Evolutionary conservation across 2,329 filamentous ascomycete species (phyloP).

Genomic region (Phyllosticta citriasiana): DNA sequence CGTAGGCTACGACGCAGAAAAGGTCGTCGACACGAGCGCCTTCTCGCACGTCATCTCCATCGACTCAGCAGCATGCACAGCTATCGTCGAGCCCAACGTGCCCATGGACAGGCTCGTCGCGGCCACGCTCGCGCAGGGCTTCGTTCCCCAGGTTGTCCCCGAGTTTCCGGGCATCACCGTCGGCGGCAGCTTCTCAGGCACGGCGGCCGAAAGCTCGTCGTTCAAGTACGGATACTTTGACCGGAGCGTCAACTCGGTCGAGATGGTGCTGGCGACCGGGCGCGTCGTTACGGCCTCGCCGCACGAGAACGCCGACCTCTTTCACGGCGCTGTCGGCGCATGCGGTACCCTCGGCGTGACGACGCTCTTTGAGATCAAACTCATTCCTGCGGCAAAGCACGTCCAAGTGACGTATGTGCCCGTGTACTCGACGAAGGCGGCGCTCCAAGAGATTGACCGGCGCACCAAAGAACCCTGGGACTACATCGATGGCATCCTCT

Average conservation of each 20-base stretch:
- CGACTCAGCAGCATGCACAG: conserved; percentile 43
- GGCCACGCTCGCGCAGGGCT: conserved; percentile 44
- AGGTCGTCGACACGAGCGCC: conserved; percentile 56
- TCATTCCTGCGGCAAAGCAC: conserved; percentile 37
- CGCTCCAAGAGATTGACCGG: conserved; percentile 30
- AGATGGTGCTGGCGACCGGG: conserved; percentile 56
- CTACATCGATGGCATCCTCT: conserved; percentile 43
- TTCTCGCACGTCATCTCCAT: conserved; percentile 55
- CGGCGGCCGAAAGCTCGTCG: conserved; percentile 57
- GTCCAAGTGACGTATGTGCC: conserved; percentile 42
- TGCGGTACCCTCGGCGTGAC: conserved; percentile 59
- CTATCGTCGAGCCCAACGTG: conserved; percentile 60
- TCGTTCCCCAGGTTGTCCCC: conserved; percentile 59
- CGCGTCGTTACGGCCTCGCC: conserved; percentile 46
- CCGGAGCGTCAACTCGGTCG: conserved; percentile 49
- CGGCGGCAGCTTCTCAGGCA: conserved; percentile 58
- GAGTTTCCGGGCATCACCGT: conserved; percentile 65
- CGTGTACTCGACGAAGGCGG: conserved; percentile 31
- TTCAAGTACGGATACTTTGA: conserved; percentile 62
- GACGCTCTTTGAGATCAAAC: conserved; percentile 43
- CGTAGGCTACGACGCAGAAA: conserved; percentile 31
- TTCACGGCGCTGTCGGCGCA: conserved; percentile 54
- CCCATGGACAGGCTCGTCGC: conserved; percentile 55
- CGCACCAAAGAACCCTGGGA: conserved; percentile 28
- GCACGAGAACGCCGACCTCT: conserved; percentile 48